Conservation (phyloP, 106 monocot genomes). For the Cymbidium sinense region DNA sequence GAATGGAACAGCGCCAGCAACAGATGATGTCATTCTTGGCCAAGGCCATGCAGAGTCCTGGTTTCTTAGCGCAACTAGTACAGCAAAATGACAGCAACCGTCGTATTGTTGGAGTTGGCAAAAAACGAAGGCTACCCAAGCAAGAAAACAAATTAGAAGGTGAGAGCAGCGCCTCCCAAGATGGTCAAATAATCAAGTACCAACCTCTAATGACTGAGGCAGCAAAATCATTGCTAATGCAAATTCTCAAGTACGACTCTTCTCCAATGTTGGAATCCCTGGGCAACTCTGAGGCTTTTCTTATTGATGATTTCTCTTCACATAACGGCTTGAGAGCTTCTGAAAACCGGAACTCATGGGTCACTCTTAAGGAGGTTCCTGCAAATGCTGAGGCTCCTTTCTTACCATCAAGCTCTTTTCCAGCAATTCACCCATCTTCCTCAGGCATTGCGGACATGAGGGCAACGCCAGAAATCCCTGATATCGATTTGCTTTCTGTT, state of each 20-base stretch:
- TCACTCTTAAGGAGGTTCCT: constrained; percentile 23
- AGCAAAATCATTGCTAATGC: constrained; percentile 12
- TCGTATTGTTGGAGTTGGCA: constrained; percentile 15
- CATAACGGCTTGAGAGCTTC: background rate
- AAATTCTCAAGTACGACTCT: constrained; percentile 19
- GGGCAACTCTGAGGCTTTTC: constrained; percentile 11
- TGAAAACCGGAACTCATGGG: constrained; percentile 7
- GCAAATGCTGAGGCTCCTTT: background rate
- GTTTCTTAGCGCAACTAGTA: constrained; percentile 23
- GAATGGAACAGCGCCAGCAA: constrained; percentile 56
- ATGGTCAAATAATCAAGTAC: constrained; percentile 31
- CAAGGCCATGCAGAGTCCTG: constrained; percentile 37
- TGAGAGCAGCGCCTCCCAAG: constrained; percentile 3
- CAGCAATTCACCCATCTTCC: constrained; percentile 8
- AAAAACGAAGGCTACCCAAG: constrained; percentile 47
- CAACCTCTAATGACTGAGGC: constrained; percentile 20
- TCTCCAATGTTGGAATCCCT: constrained; percentile 23
- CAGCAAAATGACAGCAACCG: constrained; percentile 27
- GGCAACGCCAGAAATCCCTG: constrained; percentile 5
- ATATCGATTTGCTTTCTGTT: background rate
- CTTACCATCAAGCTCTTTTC: background rate
- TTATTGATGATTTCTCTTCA: constrained; percentile 10
- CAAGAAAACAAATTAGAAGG: constrained; percentile 14
- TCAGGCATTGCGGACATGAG: background rate
- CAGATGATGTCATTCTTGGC: constrained; percentile 42